Evolutionary conservation across 768 basidiomycete species (phyloP).

Genomic region (Lactarius evosmus): DNA sequence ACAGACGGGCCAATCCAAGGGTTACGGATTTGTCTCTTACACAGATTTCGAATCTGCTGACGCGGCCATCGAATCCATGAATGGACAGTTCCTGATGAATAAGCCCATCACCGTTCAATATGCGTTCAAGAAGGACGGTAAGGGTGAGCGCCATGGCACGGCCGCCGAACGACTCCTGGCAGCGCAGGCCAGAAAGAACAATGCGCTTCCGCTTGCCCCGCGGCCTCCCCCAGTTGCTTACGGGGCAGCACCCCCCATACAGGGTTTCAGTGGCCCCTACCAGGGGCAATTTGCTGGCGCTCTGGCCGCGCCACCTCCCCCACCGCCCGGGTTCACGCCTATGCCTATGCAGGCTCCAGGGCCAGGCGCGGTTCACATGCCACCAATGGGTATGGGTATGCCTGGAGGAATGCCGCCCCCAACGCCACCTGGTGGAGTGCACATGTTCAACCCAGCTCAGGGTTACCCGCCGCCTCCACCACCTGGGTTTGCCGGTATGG

Average conservation of each 20-base stretch:
- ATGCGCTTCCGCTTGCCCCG: conserved; percentile 74
- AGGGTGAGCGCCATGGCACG: conserved; percentile 96
- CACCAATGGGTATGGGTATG: conserved; percentile 21
- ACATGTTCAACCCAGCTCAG: conserved; percentile 44
- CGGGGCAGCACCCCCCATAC: conserved; percentile 61
- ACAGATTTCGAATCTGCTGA: conserved; percentile 98
- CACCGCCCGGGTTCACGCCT: conserved; percentile 76
- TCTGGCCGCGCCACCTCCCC: conserved; percentile 62
- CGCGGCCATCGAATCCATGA: conserved; percentile 95
- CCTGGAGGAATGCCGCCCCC: conserved; percentile 14
- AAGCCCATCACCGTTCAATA: conserved; percentile 97
- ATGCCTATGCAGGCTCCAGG: conserved; percentile 43
- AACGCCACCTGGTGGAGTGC: conserved; percentile 38
- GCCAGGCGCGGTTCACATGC: conserved; percentile 37
- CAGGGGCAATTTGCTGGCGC: conserved; percentile 94
- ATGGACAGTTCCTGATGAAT: conserved; percentile 96
- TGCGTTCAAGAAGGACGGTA: conserved; percentile 99
- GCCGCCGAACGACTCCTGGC: conserved; percentile 95
- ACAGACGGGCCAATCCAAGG: conserved; percentile 80
- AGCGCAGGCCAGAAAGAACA: conserved; percentile 93
- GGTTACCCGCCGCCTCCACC: conserved; percentile 63
- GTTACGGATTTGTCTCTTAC: conserved; percentile 96
- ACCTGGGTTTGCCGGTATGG: conserved; percentile 52
- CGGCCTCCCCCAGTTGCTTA: conserved; percentile 76
- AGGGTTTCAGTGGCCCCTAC: conserved; percentile 72